Percentiles rank a stretch among this genome's conserved stretches.
Conservation (phyloP, 2,329 filamentous ascomycete species). For the Verticillium dahliae region DNA sequence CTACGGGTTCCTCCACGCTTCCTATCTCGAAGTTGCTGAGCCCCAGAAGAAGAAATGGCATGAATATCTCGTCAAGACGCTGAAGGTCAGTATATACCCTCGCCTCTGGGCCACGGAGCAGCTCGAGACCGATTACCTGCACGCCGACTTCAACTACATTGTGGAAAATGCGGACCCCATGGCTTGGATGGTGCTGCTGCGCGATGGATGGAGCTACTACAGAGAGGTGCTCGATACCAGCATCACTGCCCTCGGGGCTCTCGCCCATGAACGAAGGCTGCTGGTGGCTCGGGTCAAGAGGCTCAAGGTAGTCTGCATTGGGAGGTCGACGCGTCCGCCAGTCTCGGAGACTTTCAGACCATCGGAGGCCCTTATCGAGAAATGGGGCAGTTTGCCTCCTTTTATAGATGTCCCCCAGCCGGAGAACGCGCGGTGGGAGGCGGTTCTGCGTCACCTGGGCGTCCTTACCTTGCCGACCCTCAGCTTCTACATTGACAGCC, state of each 20-base stretch:
- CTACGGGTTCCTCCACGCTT: conserved; percentile 3
- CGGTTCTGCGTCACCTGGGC: background rate
- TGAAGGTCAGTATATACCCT: background rate
- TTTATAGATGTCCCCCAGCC: conserved; percentile 4
- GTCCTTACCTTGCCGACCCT: background rate
- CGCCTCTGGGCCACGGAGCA: background rate
- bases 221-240: background rate
- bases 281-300: background rate
- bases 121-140: background rate
- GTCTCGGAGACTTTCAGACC: background rate
- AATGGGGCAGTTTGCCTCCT: background rate
- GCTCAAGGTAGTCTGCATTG: background rate
- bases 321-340: background rate
- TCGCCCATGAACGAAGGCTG: background rate
- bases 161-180: background rate
- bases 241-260: background rate
- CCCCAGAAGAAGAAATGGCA: background rate
- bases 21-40: background rate
- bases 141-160: background rate
- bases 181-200: conserved; percentile 3
- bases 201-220: conserved; percentile 5
- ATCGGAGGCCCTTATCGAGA: background rate
- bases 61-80: background rate
- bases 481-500: conserved; percentile 2
- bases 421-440: background rate